Evolutionary conservation across 306 rosid species (phyloP), one percentile per base, ranked within the genome.

Genomic region (Lathyrus tuberosus): DNA sequence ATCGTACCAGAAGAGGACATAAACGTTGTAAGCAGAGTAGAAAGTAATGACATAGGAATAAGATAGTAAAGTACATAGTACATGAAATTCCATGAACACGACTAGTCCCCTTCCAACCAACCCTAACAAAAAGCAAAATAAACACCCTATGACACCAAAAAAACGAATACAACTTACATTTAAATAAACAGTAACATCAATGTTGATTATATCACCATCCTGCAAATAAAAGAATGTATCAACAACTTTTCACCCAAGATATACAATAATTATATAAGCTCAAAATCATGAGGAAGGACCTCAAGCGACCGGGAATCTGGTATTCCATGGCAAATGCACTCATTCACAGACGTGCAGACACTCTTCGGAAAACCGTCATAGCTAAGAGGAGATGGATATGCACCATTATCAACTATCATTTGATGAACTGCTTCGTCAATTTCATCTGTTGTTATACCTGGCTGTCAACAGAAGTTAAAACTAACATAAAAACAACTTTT

Each of bases 291-390:
- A 3, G 17, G 58, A 74, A 60, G 58, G 42, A 94, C 99, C 99
- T 94, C 92, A 48, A 94, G 96, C 7, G 62, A 75, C 56, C 89
- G 81, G 33, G 92, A 88, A 87, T 94, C 99, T 62, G 99, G 97
- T 76, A 91, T 91, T 79, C 97, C 96, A 72, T 91, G 99, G 88
- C 96, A 91, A 54, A 91, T 91, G 76, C 97, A 91, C 78, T 94
- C 99, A 80, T 94, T 94, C 74, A 94, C 88, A 59, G 99, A 94
- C 44, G 99, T 94, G 86, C 99, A 91, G 40, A 94, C 95, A 64
- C 99, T 94, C 88, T 94, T 94, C 26, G 96, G 99, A 84, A 94
- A 94, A 54, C 92, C 91, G 67, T 92, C 92, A 52, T 94, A 94
- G 56, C 97, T 97, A 41, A 94, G 91, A 62, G 96, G 99, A 30